Conservation (phyloP, 1,284 basidiomycete genomes). For the Phylloporus gajari region DNA sequence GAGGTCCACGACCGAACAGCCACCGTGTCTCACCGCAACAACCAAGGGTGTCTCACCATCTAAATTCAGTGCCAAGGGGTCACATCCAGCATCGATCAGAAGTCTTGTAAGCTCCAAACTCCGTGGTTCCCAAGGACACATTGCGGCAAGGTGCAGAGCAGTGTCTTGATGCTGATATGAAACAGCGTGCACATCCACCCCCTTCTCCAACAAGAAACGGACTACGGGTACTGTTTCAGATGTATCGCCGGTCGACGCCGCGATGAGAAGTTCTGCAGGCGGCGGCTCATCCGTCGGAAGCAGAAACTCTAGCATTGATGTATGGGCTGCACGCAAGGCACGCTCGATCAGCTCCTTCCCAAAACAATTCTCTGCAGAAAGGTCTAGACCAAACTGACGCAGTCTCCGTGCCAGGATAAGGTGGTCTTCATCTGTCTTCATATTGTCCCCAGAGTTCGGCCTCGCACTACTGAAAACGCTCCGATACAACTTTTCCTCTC, state of each 20-base stretch:
- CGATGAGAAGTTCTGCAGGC: background rate
- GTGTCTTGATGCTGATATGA: background rate
- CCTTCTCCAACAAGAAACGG: too few species aligned
- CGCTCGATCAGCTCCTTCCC: background rate
- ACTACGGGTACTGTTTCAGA: too few species aligned
- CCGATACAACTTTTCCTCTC: too few species aligned
- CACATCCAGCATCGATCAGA: background rate
- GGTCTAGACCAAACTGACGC: background rate
- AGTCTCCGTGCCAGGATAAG: too few species aligned
- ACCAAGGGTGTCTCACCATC: background rate
- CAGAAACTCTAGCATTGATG: background rate
- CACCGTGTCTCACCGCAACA: background rate
- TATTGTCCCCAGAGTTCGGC: background rate
- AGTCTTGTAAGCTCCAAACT: background rate
- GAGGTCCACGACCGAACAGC: background rate
- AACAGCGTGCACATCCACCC: background rate
- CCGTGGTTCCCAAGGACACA: background rate
- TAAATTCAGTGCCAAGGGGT: background rate
- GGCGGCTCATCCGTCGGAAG: background rate
- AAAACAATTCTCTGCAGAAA: background rate
- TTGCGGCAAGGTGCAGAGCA: background rate
- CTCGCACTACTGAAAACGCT: background rate
- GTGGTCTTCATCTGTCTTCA: too few species aligned
- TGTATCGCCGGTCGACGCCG: background rate
- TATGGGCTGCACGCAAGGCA: too few species aligned